Percentiles rank a stretch among this genome's conserved stretches.
Conservation (phyloP, 2,329 filamentous ascomycete species). For the Paecilomyces formosus region DNA sequence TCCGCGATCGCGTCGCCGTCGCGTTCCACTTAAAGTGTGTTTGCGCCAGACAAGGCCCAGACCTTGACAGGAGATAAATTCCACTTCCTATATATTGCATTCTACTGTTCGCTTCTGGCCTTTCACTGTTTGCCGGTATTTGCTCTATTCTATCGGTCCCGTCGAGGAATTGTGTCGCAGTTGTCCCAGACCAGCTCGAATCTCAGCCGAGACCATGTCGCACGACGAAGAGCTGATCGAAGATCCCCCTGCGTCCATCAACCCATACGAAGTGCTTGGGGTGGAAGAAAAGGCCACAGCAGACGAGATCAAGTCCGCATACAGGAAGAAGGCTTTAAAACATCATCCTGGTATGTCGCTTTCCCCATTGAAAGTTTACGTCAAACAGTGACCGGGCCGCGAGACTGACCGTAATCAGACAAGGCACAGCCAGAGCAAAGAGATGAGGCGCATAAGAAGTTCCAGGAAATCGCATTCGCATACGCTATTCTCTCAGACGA, state of each 20-base stretch:
- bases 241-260: slow-evolving; percentile 59
- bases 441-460: slow-evolving; percentile 66
- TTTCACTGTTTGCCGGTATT: not conserved
- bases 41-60: not conserved
- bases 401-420: slow-evolving; percentile 45
- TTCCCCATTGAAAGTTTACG: not conserved
- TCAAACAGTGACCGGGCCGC: not conserved
- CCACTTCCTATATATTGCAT: not conserved
- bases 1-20: slow-evolving; percentile 8
- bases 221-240: slow-evolving; percentile 46
- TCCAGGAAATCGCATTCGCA: slow-evolving; percentile 87
- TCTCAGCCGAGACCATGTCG: slow-evolving; percentile 3
- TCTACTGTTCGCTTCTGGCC: too few relatives aligned
- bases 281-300: slow-evolving; percentile 64
- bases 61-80: not conserved
- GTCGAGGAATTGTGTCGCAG: not conserved
- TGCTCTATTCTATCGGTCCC: not conserved
- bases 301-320: slow-evolving; percentile 80
- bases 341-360: slow-evolving; percentile 67
- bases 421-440: slow-evolving; percentile 65
- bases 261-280: slow-evolving; percentile 73
- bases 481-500: slow-evolving; percentile 88
- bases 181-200: not conserved
- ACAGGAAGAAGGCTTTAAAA: slow-evolving; percentile 82
- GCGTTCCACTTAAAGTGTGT: slow-evolving; percentile 10